Conservation (phyloP, 176 grass and related monocot genomes). For the Aegilops tauschii region DNA sequence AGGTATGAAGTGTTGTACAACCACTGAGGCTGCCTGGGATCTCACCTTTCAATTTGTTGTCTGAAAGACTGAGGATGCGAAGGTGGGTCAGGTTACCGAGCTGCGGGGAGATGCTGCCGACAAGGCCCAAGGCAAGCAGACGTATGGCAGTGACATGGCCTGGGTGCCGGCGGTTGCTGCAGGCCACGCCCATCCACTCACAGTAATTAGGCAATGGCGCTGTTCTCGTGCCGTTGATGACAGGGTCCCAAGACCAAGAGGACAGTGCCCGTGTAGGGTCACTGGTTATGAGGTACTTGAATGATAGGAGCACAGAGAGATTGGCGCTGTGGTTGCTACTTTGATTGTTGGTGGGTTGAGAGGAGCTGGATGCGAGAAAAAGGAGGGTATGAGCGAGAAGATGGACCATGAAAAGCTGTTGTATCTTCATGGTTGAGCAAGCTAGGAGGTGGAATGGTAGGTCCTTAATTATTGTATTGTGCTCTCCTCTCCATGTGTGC, state of each 20-base stretch:
- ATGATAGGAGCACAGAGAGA: background rate
- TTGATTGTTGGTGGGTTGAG: too few relatives aligned
- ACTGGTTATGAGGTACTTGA: background rate
- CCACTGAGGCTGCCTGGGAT: background rate
- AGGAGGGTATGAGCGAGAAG: too few relatives aligned
- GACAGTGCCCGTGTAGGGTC: background rate
- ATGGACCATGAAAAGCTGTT: too few relatives aligned
- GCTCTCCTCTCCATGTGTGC: background rate
- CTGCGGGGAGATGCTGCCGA: background rate
- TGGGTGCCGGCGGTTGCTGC: background rate
- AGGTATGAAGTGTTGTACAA: fast-evolving
- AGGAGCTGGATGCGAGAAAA: too few relatives aligned
- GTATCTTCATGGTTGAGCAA: too few relatives aligned
- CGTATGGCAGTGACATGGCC: background rate
- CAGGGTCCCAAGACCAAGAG: background rate
- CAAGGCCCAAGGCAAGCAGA: fast-evolving
- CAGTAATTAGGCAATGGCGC: background rate
- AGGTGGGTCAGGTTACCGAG: too few relatives aligned
- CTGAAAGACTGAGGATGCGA: background rate
- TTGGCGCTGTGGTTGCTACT: too few relatives aligned
- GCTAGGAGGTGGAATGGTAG: too few relatives aligned
- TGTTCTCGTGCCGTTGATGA: background rate
- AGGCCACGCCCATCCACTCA: background rate
- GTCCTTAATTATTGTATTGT: too few relatives aligned
- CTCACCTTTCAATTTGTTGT: background rate